A percentile compares a stretch with the other conserved stretches of the same genome.
These are phyloP conservation scores for Saccharomycopsis schoenii DNA, from an alignment of 805 yeast species.

Conservation along the genomic window DNA sequence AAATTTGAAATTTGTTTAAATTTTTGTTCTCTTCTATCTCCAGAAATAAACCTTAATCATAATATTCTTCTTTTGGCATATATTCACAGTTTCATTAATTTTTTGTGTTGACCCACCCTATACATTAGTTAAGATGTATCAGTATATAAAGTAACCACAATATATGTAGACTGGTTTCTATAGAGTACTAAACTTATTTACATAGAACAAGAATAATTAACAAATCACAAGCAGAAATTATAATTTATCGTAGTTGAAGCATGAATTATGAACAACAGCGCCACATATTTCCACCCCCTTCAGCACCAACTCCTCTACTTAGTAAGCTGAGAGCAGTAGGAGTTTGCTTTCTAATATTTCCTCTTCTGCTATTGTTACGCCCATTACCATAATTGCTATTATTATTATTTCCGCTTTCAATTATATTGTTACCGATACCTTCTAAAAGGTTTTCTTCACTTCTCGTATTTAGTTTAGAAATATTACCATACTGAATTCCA, in stretches of 20 bases:
- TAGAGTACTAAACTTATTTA: no score
- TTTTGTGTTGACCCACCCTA: not conserved
- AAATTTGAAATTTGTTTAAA: not conserved
- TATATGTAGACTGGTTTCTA: no score
- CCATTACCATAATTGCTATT: constrained; percentile 19
- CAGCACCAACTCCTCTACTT: constrained; percentile 7
- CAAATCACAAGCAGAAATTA: no score
- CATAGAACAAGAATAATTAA: no score
- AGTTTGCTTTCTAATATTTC: constrained; percentile 4
- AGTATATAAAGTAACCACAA: no score
- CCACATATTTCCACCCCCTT: not conserved
- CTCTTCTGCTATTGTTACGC: not conserved
- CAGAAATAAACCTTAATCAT: no score
- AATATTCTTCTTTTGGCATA: no score
- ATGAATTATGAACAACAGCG: not conserved
- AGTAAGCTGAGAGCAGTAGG: constrained; percentile 15
- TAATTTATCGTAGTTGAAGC: no score
- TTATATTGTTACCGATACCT: constrained; percentile 19
- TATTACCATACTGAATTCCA: constrained; percentile 45
- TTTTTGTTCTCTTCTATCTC: not conserved
- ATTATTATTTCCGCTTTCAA: constrained; percentile 5
- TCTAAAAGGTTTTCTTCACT: constrained; percentile 18
- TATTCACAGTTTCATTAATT: no score
- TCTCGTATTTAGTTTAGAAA: constrained; percentile 30
- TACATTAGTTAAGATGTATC: no score